Conservation (phyloP, 352 stramenopile genomes). For the Pythium utonaiense region DNA sequence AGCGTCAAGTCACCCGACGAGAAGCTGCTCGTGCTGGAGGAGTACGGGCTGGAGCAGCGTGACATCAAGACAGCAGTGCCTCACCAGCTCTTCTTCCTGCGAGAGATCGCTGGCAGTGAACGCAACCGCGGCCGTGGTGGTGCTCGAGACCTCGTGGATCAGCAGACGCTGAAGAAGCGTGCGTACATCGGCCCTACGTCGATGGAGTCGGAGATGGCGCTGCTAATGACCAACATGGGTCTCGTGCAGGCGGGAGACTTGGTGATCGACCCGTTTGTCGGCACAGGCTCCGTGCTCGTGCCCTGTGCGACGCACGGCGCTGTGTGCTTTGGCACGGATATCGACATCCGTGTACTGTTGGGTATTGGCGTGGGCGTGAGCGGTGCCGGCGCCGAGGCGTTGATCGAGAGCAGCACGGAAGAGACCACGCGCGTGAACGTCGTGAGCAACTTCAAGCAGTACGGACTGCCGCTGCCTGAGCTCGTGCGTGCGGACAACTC, state of each 20-base stretch:
- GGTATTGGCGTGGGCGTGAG: slow-evolving; percentile 80
- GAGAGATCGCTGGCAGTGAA: slow-evolving; percentile 63
- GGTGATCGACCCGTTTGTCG: slow-evolving; percentile 97
- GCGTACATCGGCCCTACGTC: slow-evolving; percentile 96
- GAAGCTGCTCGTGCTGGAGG: slow-evolving; percentile 74
- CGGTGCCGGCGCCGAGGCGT: slow-evolving; percentile 22
- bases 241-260: slow-evolving; percentile 66
- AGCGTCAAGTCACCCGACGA: slow-evolving; percentile 62
- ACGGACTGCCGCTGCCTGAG: slow-evolving; percentile 91
- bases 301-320: slow-evolving; percentile 91
- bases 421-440: slow-evolving; percentile 60
- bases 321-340: slow-evolving; percentile 95
- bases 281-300: slow-evolving; percentile 96
- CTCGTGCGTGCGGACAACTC: slow-evolving; percentile 93
- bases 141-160: slow-evolving; percentile 74
- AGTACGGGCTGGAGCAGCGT: slow-evolving; percentile 54
- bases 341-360: slow-evolving; percentile 94
- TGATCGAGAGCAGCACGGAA: slow-evolving; percentile 1
- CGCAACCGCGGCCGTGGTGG: slow-evolving; percentile 69
- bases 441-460: slow-evolving; percentile 91
- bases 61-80: slow-evolving; percentile 31
- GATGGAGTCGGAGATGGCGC: slow-evolving; percentile 96
- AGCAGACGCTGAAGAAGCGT: slow-evolving; percentile 93
- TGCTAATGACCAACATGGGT: slow-evolving; percentile 94
- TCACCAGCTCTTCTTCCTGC: slow-evolving; percentile 72